Percentiles rank a stretch among this genome's conserved stretches.
These are phyloP conservation scores for Mucor indicus DNA, from an alignment of 371 early-diverging fungal species.

Conservation along the genomic window DNA sequence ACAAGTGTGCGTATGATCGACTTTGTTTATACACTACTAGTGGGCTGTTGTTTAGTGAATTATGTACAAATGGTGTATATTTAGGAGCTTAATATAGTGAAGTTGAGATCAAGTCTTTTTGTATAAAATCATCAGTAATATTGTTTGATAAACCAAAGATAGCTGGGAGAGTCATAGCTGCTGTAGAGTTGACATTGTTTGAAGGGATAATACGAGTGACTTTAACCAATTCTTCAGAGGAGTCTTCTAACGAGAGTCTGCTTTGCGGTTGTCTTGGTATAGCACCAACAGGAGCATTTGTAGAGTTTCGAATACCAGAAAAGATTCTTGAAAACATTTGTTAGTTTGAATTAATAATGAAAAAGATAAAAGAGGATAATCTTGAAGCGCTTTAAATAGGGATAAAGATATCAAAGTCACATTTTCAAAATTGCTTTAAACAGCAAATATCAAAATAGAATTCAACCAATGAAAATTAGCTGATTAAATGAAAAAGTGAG, in stretches of 20 bases:
- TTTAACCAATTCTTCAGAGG: conserved; percentile 15
- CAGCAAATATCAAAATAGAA: too few species aligned
- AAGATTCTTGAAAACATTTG: conserved; percentile 27
- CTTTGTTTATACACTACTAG: too few species aligned
- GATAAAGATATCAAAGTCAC: too few species aligned
- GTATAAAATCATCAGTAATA: conserved; percentile 35
- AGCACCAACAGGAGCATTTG: background rate
- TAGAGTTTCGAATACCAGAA: conserved; percentile 10
- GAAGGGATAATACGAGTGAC: background rate
- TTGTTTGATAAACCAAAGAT: conserved; percentile 27
- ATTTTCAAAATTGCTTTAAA: too few species aligned
- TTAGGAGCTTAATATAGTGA: conserved; percentile 23
- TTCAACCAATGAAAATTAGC: too few species aligned
- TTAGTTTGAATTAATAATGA: too few species aligned
- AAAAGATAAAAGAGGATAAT: too few species aligned
- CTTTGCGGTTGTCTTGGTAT: conserved; percentile 7
- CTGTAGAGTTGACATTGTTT: background rate
- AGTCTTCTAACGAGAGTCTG: conserved; percentile 15
- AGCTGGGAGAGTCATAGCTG: background rate
- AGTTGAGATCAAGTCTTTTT: conserved; percentile 32
- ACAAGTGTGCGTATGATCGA: too few species aligned
- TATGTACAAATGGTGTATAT: too few species aligned
- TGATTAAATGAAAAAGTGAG: too few species aligned
- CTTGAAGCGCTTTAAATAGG: too few species aligned
- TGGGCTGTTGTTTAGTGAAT: too few species aligned